Evolutionary conservation across 129 eudicot genomes (phyloP).

Genomic region (Arctium minus): DNA sequence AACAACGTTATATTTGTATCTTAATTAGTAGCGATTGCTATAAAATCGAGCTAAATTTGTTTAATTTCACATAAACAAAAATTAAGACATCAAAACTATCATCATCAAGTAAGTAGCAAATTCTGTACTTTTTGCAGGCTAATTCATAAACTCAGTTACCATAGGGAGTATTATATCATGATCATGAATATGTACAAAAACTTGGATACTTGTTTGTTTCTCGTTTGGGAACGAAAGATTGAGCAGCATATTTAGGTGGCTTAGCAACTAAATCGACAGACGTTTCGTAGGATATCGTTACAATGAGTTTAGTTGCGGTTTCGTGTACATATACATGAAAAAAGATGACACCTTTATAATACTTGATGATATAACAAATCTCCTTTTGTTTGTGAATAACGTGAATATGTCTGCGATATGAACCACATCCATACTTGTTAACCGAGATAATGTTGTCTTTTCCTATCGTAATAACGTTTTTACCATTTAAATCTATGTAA

Average conservation of each 20-base stretch:
- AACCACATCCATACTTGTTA: background rate
- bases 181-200: background rate
- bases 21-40: background rate
- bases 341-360: background rate
- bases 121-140: background rate
- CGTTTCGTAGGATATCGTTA: background rate
- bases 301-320: background rate
- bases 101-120: background rate
- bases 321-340: background rate
- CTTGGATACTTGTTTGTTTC: background rate
- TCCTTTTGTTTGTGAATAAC: background rate
- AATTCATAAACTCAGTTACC: background rate
- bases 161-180: background rate
- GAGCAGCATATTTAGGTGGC: background rate
- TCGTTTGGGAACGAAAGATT: background rate
- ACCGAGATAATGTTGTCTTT: background rate
- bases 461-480: background rate
- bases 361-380: background rate
- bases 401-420: background rate
- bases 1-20: background rate
- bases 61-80: background rate
- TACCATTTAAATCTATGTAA: background rate
- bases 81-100: background rate
- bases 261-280: background rate
- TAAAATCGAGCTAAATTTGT: background rate